Conservation (phyloP, 2,329 filamentous ascomycete genomes). For the Curvularia hawaiiensis region DNA sequence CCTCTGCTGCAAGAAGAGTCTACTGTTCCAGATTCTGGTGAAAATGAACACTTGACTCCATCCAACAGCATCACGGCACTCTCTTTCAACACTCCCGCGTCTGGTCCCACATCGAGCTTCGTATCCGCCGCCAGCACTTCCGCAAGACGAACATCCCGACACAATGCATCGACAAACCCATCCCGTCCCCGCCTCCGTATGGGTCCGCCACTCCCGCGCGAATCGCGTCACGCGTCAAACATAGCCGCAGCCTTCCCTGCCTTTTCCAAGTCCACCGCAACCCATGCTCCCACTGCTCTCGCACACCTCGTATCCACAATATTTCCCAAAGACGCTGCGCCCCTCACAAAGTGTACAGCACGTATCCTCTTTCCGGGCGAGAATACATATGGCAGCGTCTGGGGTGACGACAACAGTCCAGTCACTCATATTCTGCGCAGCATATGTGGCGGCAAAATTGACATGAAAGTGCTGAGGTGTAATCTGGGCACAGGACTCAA, state of each 20-base stretch:
- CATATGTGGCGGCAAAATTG: slow-evolving; percentile 46
- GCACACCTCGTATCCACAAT: slow-evolving; percentile 39
- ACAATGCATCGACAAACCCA: slow-evolving; percentile 7
- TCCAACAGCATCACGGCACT: slow-evolving; percentile 20
- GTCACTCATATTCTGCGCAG: slow-evolving; percentile 45
- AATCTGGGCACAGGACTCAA: slow-evolving; percentile 22
- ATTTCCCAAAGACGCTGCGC: slow-evolving; percentile 31
- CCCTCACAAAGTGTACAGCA: slow-evolving; percentile 41
- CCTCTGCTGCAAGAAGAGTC: slow-evolving; percentile 11
- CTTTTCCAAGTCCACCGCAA: slow-evolving; percentile 21
- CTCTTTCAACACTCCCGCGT: slow-evolving; percentile 13
- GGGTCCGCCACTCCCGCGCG: slow-evolving; percentile 9
- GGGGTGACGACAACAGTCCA: slow-evolving; percentile 47
- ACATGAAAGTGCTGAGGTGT: slow-evolving; percentile 28
- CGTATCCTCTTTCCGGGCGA: slow-evolving; percentile 49
- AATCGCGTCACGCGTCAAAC: slow-evolving; percentile 1
- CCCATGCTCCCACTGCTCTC: slow-evolving; percentile 37
- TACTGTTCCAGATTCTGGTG: slow-evolving; percentile 3
- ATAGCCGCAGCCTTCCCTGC: slow-evolving; percentile 13
- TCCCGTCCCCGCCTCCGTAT: slow-evolving; percentile 27
- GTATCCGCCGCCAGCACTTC: not conserved
- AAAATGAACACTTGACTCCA: slow-evolving; percentile 21
- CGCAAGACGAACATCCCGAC: slow-evolving; percentile 3
- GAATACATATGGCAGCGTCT: slow-evolving; percentile 46
- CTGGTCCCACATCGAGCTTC: slow-evolving; percentile 8